Conservation (phyloP, 192 early-diverging fungal genomes). For the Umbelopsis sp. region DNA sequence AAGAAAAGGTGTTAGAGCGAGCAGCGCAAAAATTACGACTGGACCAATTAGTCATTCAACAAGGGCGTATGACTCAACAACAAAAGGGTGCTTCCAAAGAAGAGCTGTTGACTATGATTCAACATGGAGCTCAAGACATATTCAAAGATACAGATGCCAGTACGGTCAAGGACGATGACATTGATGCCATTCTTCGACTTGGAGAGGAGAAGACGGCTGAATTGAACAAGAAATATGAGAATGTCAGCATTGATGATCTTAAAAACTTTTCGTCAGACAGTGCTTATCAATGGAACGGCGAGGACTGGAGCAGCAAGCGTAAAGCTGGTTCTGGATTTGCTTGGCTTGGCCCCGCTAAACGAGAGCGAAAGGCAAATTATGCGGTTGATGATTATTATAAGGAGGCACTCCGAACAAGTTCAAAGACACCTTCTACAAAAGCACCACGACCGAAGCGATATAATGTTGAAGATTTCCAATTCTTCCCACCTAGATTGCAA, state of each 20-base stretch:
- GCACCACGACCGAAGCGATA: slow-evolving; percentile 70
- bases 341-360: slow-evolving; percentile 95
- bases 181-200: slow-evolving; percentile 78
- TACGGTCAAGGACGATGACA: slow-evolving; percentile 78
- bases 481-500: slow-evolving; percentile 78
- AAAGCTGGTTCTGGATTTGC: slow-evolving; percentile 61
- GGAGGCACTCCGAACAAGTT: slow-evolving; percentile 73
- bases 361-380: slow-evolving; percentile 93
- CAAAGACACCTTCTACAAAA: slow-evolving; percentile 58
- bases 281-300: slow-evolving; percentile 95
- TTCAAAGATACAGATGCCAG: slow-evolving; percentile 69
- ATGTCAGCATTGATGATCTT: slow-evolving; percentile 90
- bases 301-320: slow-evolving; percentile 87
- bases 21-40: slow-evolving; percentile 96
- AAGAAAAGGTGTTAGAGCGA: slow-evolving; percentile 96
- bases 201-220: slow-evolving; percentile 90
- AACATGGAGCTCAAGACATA: slow-evolving; percentile 90
- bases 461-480: slow-evolving; percentile 87
- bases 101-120: slow-evolving; percentile 95
- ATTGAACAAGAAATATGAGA: slow-evolving; percentile 87
- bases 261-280: slow-evolving; percentile 85
- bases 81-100: slow-evolving; percentile 78
- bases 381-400: slow-evolving; percentile 92
- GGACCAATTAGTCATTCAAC: slow-evolving; percentile 99
- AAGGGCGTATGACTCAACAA: slow-evolving; percentile 78